Evolutionary conservation across 345 rosid species (phyloP).

Genomic region (Citrus hindsii): DNA sequence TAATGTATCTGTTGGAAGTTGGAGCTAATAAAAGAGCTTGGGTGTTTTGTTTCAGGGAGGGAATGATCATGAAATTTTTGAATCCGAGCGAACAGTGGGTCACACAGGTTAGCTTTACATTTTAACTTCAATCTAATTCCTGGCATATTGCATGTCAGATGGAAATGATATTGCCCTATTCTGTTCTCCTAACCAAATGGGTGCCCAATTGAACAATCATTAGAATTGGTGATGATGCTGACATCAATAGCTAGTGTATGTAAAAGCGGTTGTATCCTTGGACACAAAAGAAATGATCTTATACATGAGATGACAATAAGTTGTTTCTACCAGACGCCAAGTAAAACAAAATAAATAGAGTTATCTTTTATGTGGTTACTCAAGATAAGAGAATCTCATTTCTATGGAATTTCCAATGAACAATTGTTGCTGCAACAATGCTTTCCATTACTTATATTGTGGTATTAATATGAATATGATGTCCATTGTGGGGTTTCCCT

Average conservation of each 20-base stretch:
- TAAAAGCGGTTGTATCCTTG: neutral
- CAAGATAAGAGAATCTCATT: neutral
- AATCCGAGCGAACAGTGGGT: conserved; percentile 79
- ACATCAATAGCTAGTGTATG: neutral
- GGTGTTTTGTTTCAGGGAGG: conserved; percentile 60
- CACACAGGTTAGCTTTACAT: conserved; percentile 66
- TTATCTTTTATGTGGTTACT: neutral
- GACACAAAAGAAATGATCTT: neutral
- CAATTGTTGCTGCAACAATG: neutral
- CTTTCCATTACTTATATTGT: neutral
- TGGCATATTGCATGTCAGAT: neutral
- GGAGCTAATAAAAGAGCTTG: conserved; percentile 4
- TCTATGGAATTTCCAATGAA: neutral
- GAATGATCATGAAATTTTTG: conserved; percentile 83
- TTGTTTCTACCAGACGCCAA: neutral
- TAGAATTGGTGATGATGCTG: neutral
- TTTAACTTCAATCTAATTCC: neutral
- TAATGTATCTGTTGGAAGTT: neutral
- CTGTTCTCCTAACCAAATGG: neutral
- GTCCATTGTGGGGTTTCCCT: neutral
- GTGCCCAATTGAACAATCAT: neutral
- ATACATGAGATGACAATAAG: neutral
- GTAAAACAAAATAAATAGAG: neutral
- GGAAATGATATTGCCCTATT: neutral
- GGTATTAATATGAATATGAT: neutral